Conservation (phyloP, 768 basidiomycete species). For the Hygrocybe punicea region DNA sequence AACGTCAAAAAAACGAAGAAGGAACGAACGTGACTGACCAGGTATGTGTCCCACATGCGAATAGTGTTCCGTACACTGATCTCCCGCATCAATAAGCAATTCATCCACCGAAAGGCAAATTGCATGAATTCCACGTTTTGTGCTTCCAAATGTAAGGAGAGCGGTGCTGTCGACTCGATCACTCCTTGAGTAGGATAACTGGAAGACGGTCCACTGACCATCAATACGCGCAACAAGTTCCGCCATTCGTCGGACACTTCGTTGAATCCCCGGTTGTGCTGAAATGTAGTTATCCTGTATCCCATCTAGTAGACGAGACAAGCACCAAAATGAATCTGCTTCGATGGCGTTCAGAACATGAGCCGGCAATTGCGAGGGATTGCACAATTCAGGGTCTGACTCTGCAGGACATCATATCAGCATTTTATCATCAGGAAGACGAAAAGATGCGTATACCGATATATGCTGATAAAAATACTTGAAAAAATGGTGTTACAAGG, state of each 20-base stretch:
- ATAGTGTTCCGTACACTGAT: slow-evolving; percentile 96
- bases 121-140: slow-evolving; percentile 99
- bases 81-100: slow-evolving; percentile 96
- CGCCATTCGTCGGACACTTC: slow-evolving; percentile 90
- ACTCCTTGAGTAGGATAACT: background rate
- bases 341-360: slow-evolving; percentile 80
- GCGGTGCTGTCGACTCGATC: slow-evolving; percentile 55
- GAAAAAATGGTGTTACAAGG: slow-evolving; percentile 95
- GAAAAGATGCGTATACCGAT: slow-evolving; percentile 55
- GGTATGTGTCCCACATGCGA: slow-evolving; percentile 99
- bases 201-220: slow-evolving; percentile 41
- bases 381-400: slow-evolving; percentile 85
- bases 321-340: slow-evolving; percentile 98
- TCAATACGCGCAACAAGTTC: slow-evolving; percentile 90
- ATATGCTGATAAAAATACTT: slow-evolving; percentile 93
- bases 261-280: slow-evolving; percentile 93
- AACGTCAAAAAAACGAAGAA: background rate
- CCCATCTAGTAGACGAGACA: slow-evolving; percentile 90
- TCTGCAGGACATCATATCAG: slow-evolving; percentile 46
- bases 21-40: slow-evolving; percentile 53
- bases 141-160: slow-evolving; percentile 79
- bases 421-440: background rate
- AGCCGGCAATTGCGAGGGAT: slow-evolving; percentile 70
- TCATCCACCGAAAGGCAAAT: slow-evolving; percentile 99
- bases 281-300: slow-evolving; percentile 99